These are phyloP conservation scores for Chrysochromulina parva DNA, from an alignment of 78 protist genomes.

Conservation along the genomic window DNA sequence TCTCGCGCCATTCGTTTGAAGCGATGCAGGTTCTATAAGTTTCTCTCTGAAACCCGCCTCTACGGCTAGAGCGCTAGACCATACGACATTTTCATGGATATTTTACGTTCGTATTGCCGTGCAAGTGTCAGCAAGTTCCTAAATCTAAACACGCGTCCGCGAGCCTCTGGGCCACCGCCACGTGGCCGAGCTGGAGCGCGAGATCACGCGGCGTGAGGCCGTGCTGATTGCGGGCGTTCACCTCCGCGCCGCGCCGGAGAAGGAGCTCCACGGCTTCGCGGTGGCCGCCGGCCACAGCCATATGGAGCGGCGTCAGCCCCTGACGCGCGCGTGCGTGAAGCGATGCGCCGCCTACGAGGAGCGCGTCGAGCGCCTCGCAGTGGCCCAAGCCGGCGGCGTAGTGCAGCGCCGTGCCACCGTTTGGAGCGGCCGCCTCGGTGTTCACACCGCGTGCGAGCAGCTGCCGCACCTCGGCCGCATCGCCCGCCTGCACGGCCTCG, in stretches of 20 bases:
- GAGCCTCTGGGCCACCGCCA: too few species aligned
- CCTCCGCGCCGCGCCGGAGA: background rate
- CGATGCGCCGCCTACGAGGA: background rate
- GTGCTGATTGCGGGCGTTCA: background rate
- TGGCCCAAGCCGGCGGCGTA: background rate
- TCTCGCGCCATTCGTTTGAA: too few species aligned
- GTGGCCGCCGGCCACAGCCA: constrained; percentile 5
- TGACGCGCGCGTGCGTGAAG: background rate
- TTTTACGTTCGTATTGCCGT: too few species aligned
- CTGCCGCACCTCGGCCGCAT: background rate
- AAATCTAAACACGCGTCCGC: too few species aligned
- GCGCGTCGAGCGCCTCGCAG: background rate
- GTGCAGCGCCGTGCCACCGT: background rate
- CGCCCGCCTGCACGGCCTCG: background rate
- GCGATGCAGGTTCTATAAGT: too few species aligned
- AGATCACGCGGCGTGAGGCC: background rate
- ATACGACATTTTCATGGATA: too few species aligned
- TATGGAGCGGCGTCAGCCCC: background rate
- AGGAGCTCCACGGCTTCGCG: background rate
- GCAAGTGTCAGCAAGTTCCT: too few species aligned
- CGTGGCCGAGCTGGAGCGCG: background rate
- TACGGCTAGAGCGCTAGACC: too few species aligned
- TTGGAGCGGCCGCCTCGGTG: background rate
- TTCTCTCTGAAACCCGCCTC: too few species aligned
- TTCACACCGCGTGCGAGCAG: background rate